Conservation (phyloP, 106 monocot species). For the Dactylorhiza incarnata region DNA sequence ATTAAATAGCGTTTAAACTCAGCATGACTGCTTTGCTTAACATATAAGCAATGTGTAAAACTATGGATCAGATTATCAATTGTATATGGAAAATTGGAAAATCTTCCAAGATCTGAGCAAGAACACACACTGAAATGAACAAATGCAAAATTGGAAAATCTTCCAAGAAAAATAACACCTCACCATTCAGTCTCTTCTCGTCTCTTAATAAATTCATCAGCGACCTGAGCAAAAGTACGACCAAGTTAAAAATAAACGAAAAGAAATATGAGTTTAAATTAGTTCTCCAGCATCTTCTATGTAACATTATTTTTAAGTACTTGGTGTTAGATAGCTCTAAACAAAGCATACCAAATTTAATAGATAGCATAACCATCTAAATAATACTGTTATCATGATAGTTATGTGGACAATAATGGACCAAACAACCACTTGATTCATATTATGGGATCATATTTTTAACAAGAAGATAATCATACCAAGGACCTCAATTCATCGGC, state of each 20-base stretch:
- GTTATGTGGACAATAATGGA: not conserved
- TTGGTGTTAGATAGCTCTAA: not conserved
- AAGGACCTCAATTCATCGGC: slow-evolving; percentile 75
- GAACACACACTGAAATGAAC: not conserved
- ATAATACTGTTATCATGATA: not conserved
- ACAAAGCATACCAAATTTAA: not conserved
- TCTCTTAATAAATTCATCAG: slow-evolving; percentile 85
- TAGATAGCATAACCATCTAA: not conserved
- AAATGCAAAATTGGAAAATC: not conserved
- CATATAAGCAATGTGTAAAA: slow-evolving; percentile 1
- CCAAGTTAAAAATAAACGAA: not conserved
- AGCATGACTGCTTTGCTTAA: not conserved
- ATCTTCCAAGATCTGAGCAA: not conserved
- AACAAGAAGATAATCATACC: slow-evolving; percentile 18
- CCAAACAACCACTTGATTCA: not conserved
- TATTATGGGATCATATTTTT: not conserved
- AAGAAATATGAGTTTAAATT: not conserved
- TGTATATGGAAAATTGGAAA: not conserved
- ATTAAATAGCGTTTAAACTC: not conserved
- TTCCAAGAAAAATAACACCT: slow-evolving; percentile 12
- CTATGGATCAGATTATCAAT: not conserved
- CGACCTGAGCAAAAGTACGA: slow-evolving; percentile 52
- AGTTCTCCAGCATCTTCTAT: not conserved
- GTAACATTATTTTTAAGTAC: too few relatives aligned
- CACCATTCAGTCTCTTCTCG: slow-evolving; percentile 90